Percentiles rank a stretch among this genome's conserved stretches.
phyloP scores from a whole-genome alignment of 2,329 filamentous ascomycete species.

The Chalaropsis ovoidea region DNA sequence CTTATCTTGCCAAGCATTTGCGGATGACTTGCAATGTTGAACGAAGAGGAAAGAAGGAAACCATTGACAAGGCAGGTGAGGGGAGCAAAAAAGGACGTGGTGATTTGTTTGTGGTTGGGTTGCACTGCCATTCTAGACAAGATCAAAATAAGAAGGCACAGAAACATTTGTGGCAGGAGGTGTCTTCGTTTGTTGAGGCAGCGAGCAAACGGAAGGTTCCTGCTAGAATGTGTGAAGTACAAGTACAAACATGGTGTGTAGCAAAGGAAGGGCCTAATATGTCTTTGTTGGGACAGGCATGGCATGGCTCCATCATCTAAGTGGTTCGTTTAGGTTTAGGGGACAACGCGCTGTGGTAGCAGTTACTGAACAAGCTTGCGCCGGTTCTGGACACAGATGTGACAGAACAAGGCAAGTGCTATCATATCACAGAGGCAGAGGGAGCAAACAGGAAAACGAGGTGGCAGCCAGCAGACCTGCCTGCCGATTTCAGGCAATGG shows the following conservation, averaged over 20 bases:
- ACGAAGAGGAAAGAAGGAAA: not conserved
- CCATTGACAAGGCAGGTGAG: not conserved
- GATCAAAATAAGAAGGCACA: not conserved
- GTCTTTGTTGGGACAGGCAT: constrained; percentile 3
- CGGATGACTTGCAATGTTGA: not conserved
- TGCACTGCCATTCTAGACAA: not conserved
- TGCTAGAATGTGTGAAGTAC: not conserved
- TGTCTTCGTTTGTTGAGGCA: not conserved
- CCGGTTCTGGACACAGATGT: not conserved
- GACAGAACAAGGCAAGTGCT: not conserved
- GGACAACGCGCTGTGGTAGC: constrained; percentile 3
- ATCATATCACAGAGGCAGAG: constrained; percentile 9
- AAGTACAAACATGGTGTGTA: not conserved
- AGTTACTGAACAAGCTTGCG: not conserved
- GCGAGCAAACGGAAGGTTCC: not conserved
- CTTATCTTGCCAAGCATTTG: constrained; percentile 1
- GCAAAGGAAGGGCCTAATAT: not conserved
- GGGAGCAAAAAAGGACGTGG: not conserved
- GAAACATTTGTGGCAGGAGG: not conserved
- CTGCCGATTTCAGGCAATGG: constrained; percentile 4
- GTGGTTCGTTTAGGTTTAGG: not conserved
- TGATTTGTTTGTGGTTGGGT: not conserved
- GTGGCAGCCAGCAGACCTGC: not conserved
- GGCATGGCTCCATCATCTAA: constrained; percentile 1
- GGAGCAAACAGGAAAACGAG: not conserved